Evolutionary conservation across 2,329 filamentous ascomycete species (phyloP), one percentile per base, ranked within the genome.

Genomic region (Fusarium sp.): DNA sequence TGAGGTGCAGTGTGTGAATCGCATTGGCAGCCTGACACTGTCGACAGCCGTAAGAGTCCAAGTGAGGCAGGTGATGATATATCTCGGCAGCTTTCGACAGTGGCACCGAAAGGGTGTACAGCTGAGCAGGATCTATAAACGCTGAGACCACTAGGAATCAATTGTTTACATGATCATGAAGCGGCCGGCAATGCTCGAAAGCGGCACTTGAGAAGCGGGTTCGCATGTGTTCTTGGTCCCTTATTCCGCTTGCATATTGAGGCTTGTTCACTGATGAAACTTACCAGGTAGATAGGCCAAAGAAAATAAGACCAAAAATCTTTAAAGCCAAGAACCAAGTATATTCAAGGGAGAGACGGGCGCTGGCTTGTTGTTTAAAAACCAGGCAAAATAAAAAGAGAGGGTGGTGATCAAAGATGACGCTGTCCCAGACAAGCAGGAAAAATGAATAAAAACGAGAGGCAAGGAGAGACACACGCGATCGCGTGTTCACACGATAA

Each of bases 401-500:
- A 68, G 59, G 64, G 63, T 54, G 70, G 61, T 56, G 55, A 36
- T 31, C 52, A 51, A 59, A 60, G 70, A 70, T 41, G 73, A 66
- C 57, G 57, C 63, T 73, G 70, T 73, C 52, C 65, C 69, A 47
- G 71, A 74, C 66, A 66, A 66, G 67, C 49, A 66, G 38, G 35
- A 26, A 66, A 49, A 49, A 56, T 22, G 51, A 63, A 60, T 14
- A 36, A 60, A 62, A 54, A 51, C 63, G 64, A 55, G 66, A 26
- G 48, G 52, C 56, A 69, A 49, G 44, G 67, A 75, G 74, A 78
- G 59, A 77, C 58, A 70, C 72, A 68, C 72, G 61, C 72, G 69
- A 66, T 68, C 72, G 76, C 72, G 74, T 75, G 75, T 76, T 77
- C 72, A 78, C 75, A 74, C 72, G 64, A 73, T 69, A 74, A 73